Evolutionary conservation across 1,139 yeast species (phyloP).

Genomic region (Geotrichum carabidarum): DNA sequence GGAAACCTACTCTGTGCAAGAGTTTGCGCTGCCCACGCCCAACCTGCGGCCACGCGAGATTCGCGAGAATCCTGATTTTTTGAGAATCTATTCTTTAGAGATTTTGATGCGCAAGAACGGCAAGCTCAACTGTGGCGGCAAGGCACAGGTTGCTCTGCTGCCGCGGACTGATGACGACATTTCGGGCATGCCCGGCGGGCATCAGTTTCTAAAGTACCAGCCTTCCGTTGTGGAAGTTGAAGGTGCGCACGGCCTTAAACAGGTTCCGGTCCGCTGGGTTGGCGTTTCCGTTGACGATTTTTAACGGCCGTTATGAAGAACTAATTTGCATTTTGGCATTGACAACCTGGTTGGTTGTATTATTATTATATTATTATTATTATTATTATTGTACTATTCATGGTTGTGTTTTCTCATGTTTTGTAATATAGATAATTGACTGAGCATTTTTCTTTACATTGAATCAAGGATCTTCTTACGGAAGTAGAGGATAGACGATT

Average conservation of each 20-base stretch:
- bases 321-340: neutral
- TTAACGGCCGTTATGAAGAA: neutral
- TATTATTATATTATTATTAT: neutral
- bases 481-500: too few species aligned
- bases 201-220: conserved; percentile 20
- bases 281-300: neutral
- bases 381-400: too few species aligned
- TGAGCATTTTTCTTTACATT: too few species aligned
- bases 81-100: conserved; percentile 38
- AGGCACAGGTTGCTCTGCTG: conserved; percentile 11
- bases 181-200: conserved; percentile 31
- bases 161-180: conserved; percentile 6
- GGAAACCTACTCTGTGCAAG: conserved; percentile 13
- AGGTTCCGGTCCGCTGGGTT: conserved; percentile 7
- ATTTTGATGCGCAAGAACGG: conserved; percentile 34
- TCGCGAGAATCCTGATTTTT: conserved; percentile 37
- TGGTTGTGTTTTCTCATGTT: neutral
- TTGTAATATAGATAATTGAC: neutral
- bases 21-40: conserved; percentile 10
- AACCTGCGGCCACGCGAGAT: neutral
- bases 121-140: conserved; percentile 28
- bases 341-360: neutral
- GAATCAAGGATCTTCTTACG: too few species aligned
- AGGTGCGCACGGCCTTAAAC: neutral
- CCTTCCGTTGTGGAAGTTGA: neutral